Conservation (phyloP, 2,329 filamentous ascomycete species). For the Fusarium pseudocircinatum region DNA sequence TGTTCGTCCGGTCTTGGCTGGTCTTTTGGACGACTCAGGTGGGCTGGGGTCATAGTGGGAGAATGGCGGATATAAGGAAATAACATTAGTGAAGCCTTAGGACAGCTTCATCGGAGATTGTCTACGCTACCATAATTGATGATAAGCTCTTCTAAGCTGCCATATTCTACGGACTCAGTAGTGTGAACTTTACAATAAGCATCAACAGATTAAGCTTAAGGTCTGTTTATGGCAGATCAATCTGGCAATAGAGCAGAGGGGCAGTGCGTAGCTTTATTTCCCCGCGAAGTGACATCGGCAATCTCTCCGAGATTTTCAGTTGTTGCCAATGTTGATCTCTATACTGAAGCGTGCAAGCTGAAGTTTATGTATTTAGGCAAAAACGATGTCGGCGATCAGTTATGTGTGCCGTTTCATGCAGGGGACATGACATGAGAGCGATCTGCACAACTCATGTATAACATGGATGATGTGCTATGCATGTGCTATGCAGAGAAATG, state of each 20-base stretch:
- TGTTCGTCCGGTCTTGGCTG: background rate
- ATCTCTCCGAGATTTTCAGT: constrained; percentile 2
- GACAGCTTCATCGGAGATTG: background rate
- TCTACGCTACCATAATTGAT: background rate
- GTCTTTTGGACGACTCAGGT: background rate
- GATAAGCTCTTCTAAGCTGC: no score
- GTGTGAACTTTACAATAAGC: background rate
- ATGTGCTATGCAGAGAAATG: constrained; percentile 6
- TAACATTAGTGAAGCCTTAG: background rate
- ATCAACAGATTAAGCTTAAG: background rate
- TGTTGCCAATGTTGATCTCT: background rate
- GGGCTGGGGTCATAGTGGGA: background rate
- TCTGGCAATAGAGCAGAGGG: background rate
- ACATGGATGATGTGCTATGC: background rate
- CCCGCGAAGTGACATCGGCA: background rate
- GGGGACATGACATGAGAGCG: background rate
- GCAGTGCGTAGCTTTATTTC: background rate
- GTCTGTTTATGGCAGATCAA: background rate
- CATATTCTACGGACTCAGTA: background rate
- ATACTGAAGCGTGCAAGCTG: background rate
- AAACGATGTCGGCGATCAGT: constrained; percentile 3
- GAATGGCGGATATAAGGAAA: background rate
- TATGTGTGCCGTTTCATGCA: constrained; percentile 9
- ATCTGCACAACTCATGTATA: constrained; percentile 1
- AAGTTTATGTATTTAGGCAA: constrained; percentile 21